Evolutionary conservation across 1,284 basidiomycete species (phyloP), one percentile per base, ranked within the genome.

Genomic region (Butyriboletus appendiculatus): DNA sequence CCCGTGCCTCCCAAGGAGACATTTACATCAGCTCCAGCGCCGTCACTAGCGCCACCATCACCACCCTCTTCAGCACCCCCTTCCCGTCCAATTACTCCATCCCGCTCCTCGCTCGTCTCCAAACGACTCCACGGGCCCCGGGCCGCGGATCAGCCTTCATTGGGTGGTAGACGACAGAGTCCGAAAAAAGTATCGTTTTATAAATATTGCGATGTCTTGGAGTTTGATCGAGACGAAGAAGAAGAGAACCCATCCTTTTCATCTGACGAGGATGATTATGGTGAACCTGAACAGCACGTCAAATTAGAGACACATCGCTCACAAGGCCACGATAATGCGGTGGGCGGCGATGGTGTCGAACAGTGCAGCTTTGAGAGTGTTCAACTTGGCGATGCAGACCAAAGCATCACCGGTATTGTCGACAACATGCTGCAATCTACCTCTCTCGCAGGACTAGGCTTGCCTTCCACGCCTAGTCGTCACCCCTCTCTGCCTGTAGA

Each of bases 161-260:
- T 64, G 28, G 70, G 76, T 57, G 65, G 70, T 52, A 81, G 70
- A 65, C 79, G 79, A 53, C 81, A 79, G 63, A 79, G 79, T 37
- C 75, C 84, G 58, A 90, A 94, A 72, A 95, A 88, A 0, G 95
- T 97, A 45, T 93, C 88, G 0, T 97, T 94, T 62, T 83, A 92
- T 69, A 85, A 90, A 61, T 80, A 85, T 9, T 92, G 92, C 59
- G 92, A 96, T 61, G 92, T 97, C 26, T 76, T 96, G 54, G 94
- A 96, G 69, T 94, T 92, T 67, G 87, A 92, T 55, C 73, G 78
- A 16, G 83, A 86, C 41, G 82, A 83, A 18, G 84, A 82, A 41
- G 77, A 79, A 10, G 80, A 83, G 18, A 75, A 79, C 30, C 79
- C 81, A 4, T 73, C 70, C 12, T 68, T 73, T 45, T 73, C 75